Base-by-base conservation (phyloP, 1,284 basidiomycete genomes). In the Ustilago curta region DNA sequence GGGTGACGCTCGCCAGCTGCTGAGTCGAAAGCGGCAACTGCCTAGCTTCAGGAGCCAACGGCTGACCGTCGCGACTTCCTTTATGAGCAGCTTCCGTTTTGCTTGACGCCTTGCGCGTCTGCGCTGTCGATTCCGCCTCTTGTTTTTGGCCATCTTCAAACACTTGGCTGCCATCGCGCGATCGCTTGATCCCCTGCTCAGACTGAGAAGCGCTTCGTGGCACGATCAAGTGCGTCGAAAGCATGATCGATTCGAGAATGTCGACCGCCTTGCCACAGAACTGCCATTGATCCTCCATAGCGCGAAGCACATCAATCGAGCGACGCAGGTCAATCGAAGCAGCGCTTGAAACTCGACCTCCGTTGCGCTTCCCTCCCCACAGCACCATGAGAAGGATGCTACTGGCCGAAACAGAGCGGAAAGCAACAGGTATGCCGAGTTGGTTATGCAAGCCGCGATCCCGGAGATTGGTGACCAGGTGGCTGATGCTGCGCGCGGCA, bases 401-500 rank as follows among this genome's bases (percentile, higher is more conserved):
- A 35, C 72, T 74, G 1, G 78, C 69, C 11, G 64, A 61, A 8
- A 74, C 70, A 7, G 72, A 57, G 7, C 77, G 57, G 48, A 65
- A 70, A 0, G 57, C 72, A 18, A 72, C 52, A 2, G 50, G 31
- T 11, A 66, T 53, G 19, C 73, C 73, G 18, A 55, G 55, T 5
- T 47, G 18, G 23, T 51, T 56, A 31, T 76, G 59, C 27, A 81
- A 42, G 6, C 63, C 43, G 23, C 78, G 70, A 27, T 73, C 68
- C 35, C 52, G 52, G 25, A 82, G 69, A 32, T 66, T 73, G 54
- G 62, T 51, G 23, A 75, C 48, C 18, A 82, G 54, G 29, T 82
- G 79, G 47, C 75, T 75, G 25, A 72, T 75, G 53, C 74, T 78
- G 25, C 79, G 67, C 4, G 81, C 76, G 4, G 81, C 79, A 42